Conservation (phyloP, 176 grass and related monocot species). For the Pontederia crassipes region DNA sequence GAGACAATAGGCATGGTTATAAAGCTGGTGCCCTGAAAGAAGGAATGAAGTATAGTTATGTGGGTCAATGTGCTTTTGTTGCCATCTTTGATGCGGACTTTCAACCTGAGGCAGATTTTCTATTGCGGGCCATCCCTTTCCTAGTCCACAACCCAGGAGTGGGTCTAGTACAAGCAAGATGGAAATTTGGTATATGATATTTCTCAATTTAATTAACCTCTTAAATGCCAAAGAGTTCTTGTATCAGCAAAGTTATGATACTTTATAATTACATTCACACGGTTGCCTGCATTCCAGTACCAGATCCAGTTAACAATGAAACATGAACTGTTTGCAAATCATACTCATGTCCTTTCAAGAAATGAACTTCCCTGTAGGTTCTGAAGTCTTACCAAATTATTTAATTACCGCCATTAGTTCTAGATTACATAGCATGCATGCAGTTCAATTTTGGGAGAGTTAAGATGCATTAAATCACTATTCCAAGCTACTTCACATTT, state of each 20-base stretch:
- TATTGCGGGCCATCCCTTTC: constrained; percentile 26
- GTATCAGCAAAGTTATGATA: not conserved
- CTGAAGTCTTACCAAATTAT: no score
- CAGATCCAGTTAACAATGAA: no score
- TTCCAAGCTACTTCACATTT: no score
- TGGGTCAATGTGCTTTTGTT: constrained; percentile 31
- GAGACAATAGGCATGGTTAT: constrained; percentile 28
- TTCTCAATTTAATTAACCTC: not conserved
- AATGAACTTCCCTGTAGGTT: no score
- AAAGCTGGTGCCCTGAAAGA: constrained; percentile 38
- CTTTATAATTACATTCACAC: no score
- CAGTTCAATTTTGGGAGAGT: no score
- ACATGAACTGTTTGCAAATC: no score
- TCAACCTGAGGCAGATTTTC: constrained; percentile 31
- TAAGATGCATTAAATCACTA: no score
- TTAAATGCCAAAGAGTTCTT: not conserved
- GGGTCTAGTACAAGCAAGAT: constrained; percentile 36
- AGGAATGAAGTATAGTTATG: constrained; percentile 31
- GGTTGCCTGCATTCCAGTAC: no score
- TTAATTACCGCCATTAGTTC: no score
- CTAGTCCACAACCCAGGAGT: constrained; percentile 38
- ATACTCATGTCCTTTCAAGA: no score
- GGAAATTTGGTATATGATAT: constrained; percentile 31
- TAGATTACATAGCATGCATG: no score
- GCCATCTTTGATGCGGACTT: constrained; percentile 45